phyloP scores from a whole-genome alignment of 2,329 filamentous ascomycete genomes.

The Hawksworthiomyces lignivorus region DNA sequence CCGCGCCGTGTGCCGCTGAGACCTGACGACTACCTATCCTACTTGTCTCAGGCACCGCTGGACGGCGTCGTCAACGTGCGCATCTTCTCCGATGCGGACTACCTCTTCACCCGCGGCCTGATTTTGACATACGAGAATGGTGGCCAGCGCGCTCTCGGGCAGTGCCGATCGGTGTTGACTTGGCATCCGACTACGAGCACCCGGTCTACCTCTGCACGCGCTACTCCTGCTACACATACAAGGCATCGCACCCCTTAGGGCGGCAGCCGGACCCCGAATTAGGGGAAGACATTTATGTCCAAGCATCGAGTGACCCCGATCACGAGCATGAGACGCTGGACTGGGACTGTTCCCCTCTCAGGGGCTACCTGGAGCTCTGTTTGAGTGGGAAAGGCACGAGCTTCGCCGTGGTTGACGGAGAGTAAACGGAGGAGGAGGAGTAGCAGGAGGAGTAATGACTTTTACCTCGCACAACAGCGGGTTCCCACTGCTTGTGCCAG shows the following conservation, averaged over 20 bases:
- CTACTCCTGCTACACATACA: not conserved
- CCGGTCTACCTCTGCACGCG: not conserved
- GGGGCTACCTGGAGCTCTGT: not conserved
- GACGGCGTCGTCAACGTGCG: not conserved
- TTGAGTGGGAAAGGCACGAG: not conserved
- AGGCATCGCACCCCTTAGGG: not conserved
- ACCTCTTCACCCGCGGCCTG: not conserved
- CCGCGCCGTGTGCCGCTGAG: not conserved
- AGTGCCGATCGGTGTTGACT: constrained; percentile 1
- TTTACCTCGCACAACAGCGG: too few species aligned
- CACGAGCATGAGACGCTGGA: too few species aligned
- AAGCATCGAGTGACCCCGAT: not conserved
- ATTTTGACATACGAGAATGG: not conserved
- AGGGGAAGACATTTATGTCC: not conserved
- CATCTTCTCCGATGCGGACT: not conserved
- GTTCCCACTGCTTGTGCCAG: too few species aligned
- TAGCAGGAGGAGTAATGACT: too few species aligned
- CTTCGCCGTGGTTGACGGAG: not conserved
- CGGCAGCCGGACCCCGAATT: not conserved
- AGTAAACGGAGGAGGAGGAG: too few species aligned
- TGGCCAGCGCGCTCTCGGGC: too few species aligned
- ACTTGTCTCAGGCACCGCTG: not conserved
- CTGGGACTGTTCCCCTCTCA: not conserved
- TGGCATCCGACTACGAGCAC: not conserved
- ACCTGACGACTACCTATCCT: not conserved